These are phyloP conservation scores for Triticum timopheevii DNA, from an alignment of 176 grass and related monocot genomes.

Conservation along the genomic window DNA sequence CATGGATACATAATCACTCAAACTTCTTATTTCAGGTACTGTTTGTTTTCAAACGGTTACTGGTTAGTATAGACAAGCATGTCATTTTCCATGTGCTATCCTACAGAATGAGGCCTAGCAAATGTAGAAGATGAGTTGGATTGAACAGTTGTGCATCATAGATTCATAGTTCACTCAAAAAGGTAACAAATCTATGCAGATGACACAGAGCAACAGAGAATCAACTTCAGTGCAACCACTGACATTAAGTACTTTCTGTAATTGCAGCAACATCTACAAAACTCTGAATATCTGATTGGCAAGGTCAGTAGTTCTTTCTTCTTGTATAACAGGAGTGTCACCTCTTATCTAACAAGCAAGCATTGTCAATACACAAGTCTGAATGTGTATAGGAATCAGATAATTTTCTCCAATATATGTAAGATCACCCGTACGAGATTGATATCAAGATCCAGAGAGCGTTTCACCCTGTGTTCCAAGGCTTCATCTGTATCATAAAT, in stretches of 20 bases:
- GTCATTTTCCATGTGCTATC: constrained; percentile 5
- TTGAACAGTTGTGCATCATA: constrained; percentile 10
- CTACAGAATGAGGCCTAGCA: constrained; percentile 11
- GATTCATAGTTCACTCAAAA: background rate
- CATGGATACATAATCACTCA: background rate
- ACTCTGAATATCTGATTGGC: constrained; percentile 23
- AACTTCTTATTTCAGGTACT: constrained; percentile 2
- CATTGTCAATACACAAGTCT: background rate
- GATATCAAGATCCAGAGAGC: no score
- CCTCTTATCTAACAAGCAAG: background rate
- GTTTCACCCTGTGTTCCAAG: no score
- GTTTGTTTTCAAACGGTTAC: background rate
- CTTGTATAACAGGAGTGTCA: constrained; percentile 19
- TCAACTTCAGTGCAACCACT: constrained; percentile 24
- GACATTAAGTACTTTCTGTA: constrained; percentile 24
- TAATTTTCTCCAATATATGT: background rate
- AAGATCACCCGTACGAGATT: no score
- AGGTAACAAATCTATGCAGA: background rate
- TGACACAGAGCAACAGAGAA: constrained; percentile 6
- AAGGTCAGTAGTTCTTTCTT: constrained; percentile 22
- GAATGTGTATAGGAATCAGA: background rate
- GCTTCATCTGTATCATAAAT: no score
- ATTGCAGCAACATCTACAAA: background rate
- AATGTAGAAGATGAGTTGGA: constrained; percentile 27
- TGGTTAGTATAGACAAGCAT: background rate